Evolutionary conservation across 2,329 filamentous ascomycete genomes (phyloP).

Genomic region (Fusarium sp.): DNA sequence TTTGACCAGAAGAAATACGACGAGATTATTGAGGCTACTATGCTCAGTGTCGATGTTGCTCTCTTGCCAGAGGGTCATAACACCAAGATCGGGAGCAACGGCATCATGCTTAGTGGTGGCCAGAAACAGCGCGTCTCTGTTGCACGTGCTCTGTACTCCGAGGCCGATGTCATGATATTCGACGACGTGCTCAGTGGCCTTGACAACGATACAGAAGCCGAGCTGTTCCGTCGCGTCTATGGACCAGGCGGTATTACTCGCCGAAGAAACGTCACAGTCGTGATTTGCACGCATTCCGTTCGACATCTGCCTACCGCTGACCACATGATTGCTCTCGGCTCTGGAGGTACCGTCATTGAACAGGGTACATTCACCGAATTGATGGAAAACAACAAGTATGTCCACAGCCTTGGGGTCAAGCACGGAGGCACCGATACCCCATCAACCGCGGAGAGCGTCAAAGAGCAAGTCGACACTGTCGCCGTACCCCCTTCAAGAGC

Average conservation of each 20-base stretch:
- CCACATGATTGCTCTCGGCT: constrained; percentile 60
- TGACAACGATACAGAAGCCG: constrained; percentile 57
- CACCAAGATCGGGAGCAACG: constrained; percentile 55
- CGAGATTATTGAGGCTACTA: constrained; percentile 50
- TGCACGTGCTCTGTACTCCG: constrained; percentile 59
- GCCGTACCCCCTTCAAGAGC: background rate
- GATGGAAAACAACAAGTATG: constrained; percentile 51
- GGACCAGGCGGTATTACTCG: constrained; percentile 55
- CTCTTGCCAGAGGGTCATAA: constrained; percentile 50
- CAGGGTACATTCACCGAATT: constrained; percentile 49
- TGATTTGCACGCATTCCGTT: constrained; percentile 54
- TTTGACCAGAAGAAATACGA: constrained; percentile 50
- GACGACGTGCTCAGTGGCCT: constrained; percentile 61
- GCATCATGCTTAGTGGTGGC: constrained; percentile 57
- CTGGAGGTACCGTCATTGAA: constrained; percentile 56
- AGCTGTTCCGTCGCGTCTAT: constrained; percentile 58
- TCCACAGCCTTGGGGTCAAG: constrained; percentile 52
- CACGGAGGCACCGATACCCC: constrained; percentile 12
- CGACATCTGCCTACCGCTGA: constrained; percentile 53
- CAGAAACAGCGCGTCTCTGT: constrained; percentile 54
- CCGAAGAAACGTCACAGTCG: constrained; percentile 51
- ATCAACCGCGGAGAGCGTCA: background rate
- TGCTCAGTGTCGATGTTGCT: constrained; percentile 48
- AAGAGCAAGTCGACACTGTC: background rate
- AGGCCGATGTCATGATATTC: constrained; percentile 54